Conservation (phyloP, 202 grass and related monocot species). For the Digitaria exilis region DNA sequence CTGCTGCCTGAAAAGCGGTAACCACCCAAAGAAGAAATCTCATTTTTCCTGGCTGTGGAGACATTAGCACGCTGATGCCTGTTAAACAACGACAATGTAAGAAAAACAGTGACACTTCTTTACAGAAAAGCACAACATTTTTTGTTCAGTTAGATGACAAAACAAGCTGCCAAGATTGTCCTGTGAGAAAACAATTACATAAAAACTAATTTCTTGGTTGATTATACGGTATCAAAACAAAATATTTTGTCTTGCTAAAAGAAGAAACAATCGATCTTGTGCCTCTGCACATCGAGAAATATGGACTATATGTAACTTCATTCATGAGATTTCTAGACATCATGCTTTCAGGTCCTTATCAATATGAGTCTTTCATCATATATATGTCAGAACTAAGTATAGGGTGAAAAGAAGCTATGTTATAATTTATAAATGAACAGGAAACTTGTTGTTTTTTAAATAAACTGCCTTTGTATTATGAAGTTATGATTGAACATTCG, state of each 20-base stretch:
- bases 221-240: neutral
- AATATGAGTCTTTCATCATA: neutral
- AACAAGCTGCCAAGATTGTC: neutral
- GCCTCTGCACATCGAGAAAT: neutral
- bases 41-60: neutral
- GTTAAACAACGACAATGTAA: neutral
- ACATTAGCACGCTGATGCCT: neutral
- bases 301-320: neutral
- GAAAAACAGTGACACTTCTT: neutral
- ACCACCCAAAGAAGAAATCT: neutral
- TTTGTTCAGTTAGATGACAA: neutral
- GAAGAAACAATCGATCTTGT: neutral
- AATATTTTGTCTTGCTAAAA: neutral
- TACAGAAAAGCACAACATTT: neutral
- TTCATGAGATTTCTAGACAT: neutral
- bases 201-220: neutral
- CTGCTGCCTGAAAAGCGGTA: slow-evolving; percentile 11
- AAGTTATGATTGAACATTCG: no score
- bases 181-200: neutral
- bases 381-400: neutral
- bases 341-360: neutral
- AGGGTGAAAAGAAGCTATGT: neutral
- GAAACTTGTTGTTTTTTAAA: neutral
- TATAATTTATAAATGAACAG: neutral
- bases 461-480: no score